Percentiles rank a stretch among this genome's conserved stretches.
Evolutionary conservation across 306 rosid species (phyloP).

Genomic region (Senna tora): DNA sequence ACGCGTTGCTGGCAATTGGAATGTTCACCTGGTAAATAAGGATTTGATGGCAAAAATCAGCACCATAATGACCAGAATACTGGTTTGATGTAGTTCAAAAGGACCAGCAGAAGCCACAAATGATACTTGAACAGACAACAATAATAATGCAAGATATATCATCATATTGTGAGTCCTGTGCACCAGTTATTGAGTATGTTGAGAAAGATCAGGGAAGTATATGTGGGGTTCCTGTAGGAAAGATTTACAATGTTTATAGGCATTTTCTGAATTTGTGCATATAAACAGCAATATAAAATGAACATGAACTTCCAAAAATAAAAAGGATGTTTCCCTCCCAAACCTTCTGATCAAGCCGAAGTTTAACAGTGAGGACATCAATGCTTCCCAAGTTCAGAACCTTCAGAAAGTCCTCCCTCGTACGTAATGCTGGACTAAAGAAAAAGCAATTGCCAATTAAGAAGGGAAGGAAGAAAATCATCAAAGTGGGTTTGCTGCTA

Average conservation of each 20-base stretch:
- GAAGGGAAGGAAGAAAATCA: constrained; percentile 32
- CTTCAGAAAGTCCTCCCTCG: constrained; percentile 63
- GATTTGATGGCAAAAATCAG: constrained; percentile 11
- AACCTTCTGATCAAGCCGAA: constrained; percentile 58
- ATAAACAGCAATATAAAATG: neutral
- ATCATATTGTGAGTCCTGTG: no score
- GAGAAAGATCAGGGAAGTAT: neutral
- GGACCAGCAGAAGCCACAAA: neutral
- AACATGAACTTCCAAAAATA: neutral
- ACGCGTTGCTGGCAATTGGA: constrained; percentile 57
- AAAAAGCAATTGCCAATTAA: constrained; percentile 37
- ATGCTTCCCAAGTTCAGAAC: constrained; percentile 56
- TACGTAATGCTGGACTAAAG: constrained; percentile 57
- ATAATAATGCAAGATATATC: neutral
- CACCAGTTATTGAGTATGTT: no score
- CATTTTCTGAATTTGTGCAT: neutral
- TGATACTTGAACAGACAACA: constrained; percentile 10
- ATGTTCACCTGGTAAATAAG: constrained; percentile 52
- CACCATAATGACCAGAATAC: neutral
- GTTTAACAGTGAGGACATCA: constrained; percentile 57
- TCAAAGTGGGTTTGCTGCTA: constrained; percentile 16
- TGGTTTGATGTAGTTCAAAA: neutral
- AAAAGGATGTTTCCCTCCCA: constrained; percentile 24
- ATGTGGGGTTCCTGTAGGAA: neutral
- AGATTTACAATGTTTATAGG: neutral